phyloP scores from a whole-genome alignment of 345 rosid species.

The Balakata baccata region DNA sequence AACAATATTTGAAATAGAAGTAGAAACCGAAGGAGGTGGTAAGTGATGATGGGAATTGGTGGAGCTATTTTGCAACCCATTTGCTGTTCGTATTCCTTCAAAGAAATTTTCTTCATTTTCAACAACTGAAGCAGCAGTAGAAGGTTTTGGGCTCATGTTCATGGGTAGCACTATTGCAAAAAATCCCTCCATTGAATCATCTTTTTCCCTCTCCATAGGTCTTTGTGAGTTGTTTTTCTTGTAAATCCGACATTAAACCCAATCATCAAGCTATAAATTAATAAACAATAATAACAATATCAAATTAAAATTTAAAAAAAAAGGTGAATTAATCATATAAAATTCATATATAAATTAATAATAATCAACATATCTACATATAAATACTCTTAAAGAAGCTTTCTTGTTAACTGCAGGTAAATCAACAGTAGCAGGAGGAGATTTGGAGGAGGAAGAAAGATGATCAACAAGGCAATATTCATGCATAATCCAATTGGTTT shows the following conservation, averaged over 20 bases:
- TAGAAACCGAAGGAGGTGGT: not conserved
- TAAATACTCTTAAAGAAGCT: conserved; percentile 52
- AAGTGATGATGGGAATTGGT: conserved; percentile 15
- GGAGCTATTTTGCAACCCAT: conserved; percentile 23
- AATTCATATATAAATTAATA: too few species aligned
- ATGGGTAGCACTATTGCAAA: conserved; percentile 17
- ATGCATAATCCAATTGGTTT: conserved; percentile 98
- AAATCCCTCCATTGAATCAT: conserved; percentile 48
- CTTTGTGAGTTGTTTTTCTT: conserved; percentile 60
- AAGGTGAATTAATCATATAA: too few species aligned
- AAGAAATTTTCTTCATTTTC: conserved; percentile 55
- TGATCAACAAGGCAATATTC: conserved; percentile 69
- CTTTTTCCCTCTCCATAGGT: conserved; percentile 43
- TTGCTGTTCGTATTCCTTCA: conserved; percentile 44
- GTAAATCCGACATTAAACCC: conserved; percentile 75
- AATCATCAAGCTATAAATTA: conserved; percentile 53
- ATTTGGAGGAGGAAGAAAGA: conserved; percentile 27
- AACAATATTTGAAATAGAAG: not conserved
- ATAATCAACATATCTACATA: too few species aligned
- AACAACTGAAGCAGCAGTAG: conserved; percentile 35
- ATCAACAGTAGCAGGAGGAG: conserved; percentile 26
- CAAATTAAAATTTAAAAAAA: not conserved
- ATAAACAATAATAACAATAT: too few species aligned
- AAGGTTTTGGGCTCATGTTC: conserved; percentile 15
- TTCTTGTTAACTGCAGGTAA: conserved; percentile 30